Evolutionary conservation across 805 yeast species (phyloP), one percentile per base, ranked within the genome.

Genomic region (Wickerhamiella kurtzmanii): DNA sequence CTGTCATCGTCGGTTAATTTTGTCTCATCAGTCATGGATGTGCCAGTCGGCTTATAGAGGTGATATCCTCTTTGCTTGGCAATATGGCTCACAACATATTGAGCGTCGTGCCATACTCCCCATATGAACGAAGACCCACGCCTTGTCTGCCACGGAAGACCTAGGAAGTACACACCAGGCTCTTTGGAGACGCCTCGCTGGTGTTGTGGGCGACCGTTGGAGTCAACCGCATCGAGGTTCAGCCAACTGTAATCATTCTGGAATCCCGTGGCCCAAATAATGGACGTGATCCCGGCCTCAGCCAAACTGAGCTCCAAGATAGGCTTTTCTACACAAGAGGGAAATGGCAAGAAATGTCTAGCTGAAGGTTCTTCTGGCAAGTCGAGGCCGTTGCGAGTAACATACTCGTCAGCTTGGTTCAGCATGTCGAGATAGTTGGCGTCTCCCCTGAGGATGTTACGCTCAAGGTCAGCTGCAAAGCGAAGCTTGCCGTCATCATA

Each of bases 21-120:
- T n/a, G n/a, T n/a, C n/a, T n/a, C n/a, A 25, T 25, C 11, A 11
- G 32, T 25, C 6, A 11, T 25, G 6, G 32, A 6, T 25, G 6
- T 25, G 32, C 9, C 32, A 11, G 18, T 32, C 21, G 45, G 44
- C 16, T 16, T 16, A 45, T 50, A 50, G 16, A n/a, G 35, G 32
- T 36, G 4, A 46, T 51, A 51, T 41, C 17, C 25, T 22, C 42
- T 43, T 35, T 51, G 54, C 32, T 48, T 49, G 8, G 37, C 37
- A 39, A 51, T 47, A 35, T 51, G 54, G 39, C 46, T 52, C 4
- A 35, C 46, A 2, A 51, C 46, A 17, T 47, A 44, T 41, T 46
- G 48, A 5, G 54, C 54, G 35, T 51, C 54, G 43, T 51, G 45
- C 54, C 54, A 51, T 9, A 51, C 54, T 1, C 54, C 54, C 54